Evolutionary conservation across 495 filamentous ascomycete species (phyloP), one percentile per base, ranked within the genome.

Genomic region (Durotheca rogersii): DNA sequence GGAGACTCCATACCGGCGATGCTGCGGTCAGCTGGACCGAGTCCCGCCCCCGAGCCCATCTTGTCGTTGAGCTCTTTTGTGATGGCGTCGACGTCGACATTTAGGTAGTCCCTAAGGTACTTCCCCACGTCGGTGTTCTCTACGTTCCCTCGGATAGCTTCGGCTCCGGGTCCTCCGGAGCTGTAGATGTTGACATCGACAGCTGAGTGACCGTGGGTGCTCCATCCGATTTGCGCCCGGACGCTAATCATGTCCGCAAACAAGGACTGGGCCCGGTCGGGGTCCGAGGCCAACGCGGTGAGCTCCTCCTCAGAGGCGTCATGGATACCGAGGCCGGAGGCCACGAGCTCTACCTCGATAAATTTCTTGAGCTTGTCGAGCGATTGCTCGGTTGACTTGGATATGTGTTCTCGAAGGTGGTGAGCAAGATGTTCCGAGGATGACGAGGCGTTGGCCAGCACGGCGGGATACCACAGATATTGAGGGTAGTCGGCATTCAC

Each of bases 121-220:
- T 75, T 67, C 10, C 93, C 93, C 3, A 98, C 76, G 9, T 97
- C 88, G 3, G 87, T 98, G 64, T 98, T 98, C 74, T 98, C 93
- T 49, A 92, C 83, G 65, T 96, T 96, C 3, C 93, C 93, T 1
- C 77, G 61, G 12, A 97, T 67, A 18, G 57, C 58, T 1, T 77
- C 74, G 0, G 76, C 61, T 3, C 63, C 72, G 1, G 64, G 62
- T 3, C 78, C 79, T 14, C 67, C 67, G 0, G 84, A 86, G 47
- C 85, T 82, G 65, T 95, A 96, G 56, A 95, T 87, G 65, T 96
- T 95, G 40, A 96, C 90, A 65, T 96, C 90, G 9, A 89, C 89
- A 31, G 79, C 88, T 31, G 85, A 89, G 71, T 96, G 90, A 12
- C 90, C 90, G 61, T 94, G 90, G 0, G 89, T 95, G 21, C 76